phyloP scores from a whole-genome alignment of 192 early-diverging fungal species.

The Paraglomus occultum region DNA sequence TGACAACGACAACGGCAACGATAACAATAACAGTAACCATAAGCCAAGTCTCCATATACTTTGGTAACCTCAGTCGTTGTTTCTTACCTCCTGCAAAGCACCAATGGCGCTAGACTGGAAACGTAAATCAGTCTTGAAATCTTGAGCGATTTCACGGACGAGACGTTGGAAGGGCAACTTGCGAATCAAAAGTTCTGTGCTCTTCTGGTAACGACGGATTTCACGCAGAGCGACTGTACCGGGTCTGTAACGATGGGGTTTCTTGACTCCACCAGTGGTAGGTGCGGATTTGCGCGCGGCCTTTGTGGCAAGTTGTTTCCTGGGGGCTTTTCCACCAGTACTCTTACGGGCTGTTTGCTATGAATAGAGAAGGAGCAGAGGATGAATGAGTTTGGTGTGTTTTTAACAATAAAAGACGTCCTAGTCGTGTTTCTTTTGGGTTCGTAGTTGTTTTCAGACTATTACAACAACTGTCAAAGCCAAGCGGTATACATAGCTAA shows the following conservation, averaged over 20 bases:
- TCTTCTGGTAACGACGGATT: slow-evolving; percentile 95
- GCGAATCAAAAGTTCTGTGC: slow-evolving; percentile 90
- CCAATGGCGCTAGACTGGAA: slow-evolving; percentile 97
- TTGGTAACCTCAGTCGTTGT: too few relatives aligned
- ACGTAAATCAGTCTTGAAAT: slow-evolving; percentile 93
- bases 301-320: slow-evolving; percentile 96
- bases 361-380: background rate
- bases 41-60: too few relatives aligned
- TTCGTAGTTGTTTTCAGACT: background rate
- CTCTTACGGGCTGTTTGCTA: slow-evolving; percentile 32
- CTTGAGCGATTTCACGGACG: slow-evolving; percentile 95
- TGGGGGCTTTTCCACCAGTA: slow-evolving; percentile 86
- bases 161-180: slow-evolving; percentile 94
- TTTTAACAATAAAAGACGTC: too few relatives aligned
- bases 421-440: too few relatives aligned
- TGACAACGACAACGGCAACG: too few relatives aligned
- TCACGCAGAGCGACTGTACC: slow-evolving; percentile 91
- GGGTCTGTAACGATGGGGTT: slow-evolving; percentile 82
- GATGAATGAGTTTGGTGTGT: too few relatives aligned
- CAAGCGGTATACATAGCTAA: background rate
- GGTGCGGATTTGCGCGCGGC: slow-evolving; percentile 94
- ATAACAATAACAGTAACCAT: too few relatives aligned
- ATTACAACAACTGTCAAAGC: background rate
- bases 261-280: slow-evolving; percentile 95
- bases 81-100: slow-evolving; percentile 98